Evolutionary conservation across 2,329 filamentous ascomycete species (phyloP).

Genomic region (Cordyceps cicadae): DNA sequence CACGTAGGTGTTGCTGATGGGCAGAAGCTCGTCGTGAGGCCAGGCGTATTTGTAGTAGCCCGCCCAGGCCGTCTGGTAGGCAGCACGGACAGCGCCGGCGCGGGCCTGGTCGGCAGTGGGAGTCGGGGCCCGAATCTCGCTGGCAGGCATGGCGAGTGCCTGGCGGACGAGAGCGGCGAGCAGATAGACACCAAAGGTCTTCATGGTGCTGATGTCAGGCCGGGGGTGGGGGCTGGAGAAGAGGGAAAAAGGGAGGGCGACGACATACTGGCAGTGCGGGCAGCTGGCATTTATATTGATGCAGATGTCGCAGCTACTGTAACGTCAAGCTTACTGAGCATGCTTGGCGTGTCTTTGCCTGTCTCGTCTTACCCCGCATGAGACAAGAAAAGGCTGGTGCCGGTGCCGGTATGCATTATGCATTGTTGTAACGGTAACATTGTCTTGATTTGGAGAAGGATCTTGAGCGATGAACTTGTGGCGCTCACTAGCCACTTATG

Average conservation of each 20-base stretch:
- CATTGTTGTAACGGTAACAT: not conserved
- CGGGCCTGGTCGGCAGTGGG: constrained; percentile 6
- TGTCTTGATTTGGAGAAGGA: not conserved
- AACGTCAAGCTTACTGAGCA: too few species aligned
- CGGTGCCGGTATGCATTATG: not conserved
- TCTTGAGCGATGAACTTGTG: not conserved
- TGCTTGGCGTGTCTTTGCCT: not conserved
- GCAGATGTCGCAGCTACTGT: not conserved
- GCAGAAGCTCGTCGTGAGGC: constrained; percentile 66
- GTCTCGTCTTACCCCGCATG: not conserved
- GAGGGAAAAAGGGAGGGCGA: not conserved
- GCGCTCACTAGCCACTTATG: not conserved
- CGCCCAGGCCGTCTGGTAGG: constrained; percentile 63
- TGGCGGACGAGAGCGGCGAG: not conserved
- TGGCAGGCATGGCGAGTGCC: constrained; percentile 3
- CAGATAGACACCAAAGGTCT: not conserved
- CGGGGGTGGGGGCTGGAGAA: not conserved
- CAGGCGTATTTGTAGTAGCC: constrained; percentile 70
- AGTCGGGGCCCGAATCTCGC: constrained; percentile 1
- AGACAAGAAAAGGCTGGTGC: not conserved
- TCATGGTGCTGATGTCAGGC: not conserved
- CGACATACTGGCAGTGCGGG: not conserved
- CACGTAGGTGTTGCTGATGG: constrained; percentile 54
- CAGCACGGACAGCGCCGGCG: constrained; percentile 25
- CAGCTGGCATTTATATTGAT: not conserved